Base-by-base conservation (phyloP, 768 basidiomycete species). In the Sporobolomyces pararoseus region DNA sequence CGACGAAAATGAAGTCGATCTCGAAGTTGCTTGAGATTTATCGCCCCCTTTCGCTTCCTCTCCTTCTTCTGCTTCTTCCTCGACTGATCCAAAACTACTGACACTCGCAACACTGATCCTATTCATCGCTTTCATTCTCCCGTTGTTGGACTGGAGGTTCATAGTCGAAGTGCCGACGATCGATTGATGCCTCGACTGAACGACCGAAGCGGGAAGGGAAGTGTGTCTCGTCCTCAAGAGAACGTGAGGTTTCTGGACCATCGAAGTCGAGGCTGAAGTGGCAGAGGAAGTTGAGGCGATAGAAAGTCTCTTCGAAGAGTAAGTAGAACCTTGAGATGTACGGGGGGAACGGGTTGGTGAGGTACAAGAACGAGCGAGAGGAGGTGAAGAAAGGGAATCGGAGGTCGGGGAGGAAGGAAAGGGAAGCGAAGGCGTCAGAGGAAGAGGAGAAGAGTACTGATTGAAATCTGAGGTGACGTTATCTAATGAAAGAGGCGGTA, bases 101-200 rank as follows among this genome's bases (percentile, higher is more conserved):
- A 72, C 66, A 35, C 66, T 66, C 16, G 72, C 75, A 37, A 71
- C 54, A 57, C 75, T 76, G 55, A 74, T 3, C 9, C 75, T 37
- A 21, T 73, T 52, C 55, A 19, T 44, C 46, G n/a, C n/a, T 35
- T 14, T 19, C n/a, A 17, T 47, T 52, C 19, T n/a, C n/a, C n/a
- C 25, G 23, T 27, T 27, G 31, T 31, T 57, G 0, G 53, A 21
- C 12, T 21, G 10, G 13, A 12, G 46, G 7, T 47, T 23, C 46
- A 53, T 47, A 16, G 49, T n/a, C n/a, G n/a, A 46, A 21, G 51
- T 58, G 5, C 50, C 63, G 12, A 65, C 71, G 37, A 68, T 35
- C 19, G 66, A 65, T 10, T 62, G 37, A 53, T 68, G 58, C 14
- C 68, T 65, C 17, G 67, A 66, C 19, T 53, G 49, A 23, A 73